A percentile compares a stretch with the other conserved stretches of the same genome.
Conservation (phyloP, 2,329 filamentous ascomycete species). For the Verticillium zaregamsianum region DNA sequence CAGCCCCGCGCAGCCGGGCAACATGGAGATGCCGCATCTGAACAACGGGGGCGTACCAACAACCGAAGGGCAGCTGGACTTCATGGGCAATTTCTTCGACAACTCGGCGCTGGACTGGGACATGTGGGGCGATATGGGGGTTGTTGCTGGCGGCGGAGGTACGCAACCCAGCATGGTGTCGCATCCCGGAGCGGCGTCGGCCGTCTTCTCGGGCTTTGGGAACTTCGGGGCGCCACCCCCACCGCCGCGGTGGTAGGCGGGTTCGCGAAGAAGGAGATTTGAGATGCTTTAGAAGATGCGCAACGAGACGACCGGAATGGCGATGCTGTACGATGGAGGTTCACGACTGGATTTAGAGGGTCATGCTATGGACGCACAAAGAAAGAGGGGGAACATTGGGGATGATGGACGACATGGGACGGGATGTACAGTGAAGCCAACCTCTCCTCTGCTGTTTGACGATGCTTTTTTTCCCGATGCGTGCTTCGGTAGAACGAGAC, state of each 20-base stretch:
- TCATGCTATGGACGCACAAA: not conserved
- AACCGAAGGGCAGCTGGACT: conserved; percentile 30
- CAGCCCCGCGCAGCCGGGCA: conserved; percentile 20
- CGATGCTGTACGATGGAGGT: not conserved
- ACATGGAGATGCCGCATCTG: conserved; percentile 12
- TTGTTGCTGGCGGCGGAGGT: not conserved
- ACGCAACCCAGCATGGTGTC: conserved; percentile 4
- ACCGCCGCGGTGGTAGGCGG: conserved; percentile 6
- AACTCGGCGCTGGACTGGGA: conserved; percentile 41
- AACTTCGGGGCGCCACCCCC: conserved; percentile 12
- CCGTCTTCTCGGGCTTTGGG: conserved; percentile 11
- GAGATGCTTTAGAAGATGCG: not conserved
- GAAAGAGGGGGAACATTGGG: not conserved
- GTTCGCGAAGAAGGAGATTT: not conserved
- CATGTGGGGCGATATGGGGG: conserved; percentile 29
- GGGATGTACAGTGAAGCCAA: not conserved
- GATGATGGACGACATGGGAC: not conserved
- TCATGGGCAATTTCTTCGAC: conserved; percentile 40
- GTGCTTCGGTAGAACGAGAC: not conserved
- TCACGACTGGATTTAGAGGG: not conserved
- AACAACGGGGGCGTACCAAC: conserved; percentile 12
- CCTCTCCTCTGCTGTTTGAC: not conserved
- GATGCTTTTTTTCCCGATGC: not conserved
- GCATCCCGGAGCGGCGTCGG: conserved; percentile 5
- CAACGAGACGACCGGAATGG: not conserved